Evolutionary conservation across 2,329 filamentous ascomycete species (phyloP), one percentile per base, ranked within the genome.

Genomic region (Capronia coronata): DNA sequence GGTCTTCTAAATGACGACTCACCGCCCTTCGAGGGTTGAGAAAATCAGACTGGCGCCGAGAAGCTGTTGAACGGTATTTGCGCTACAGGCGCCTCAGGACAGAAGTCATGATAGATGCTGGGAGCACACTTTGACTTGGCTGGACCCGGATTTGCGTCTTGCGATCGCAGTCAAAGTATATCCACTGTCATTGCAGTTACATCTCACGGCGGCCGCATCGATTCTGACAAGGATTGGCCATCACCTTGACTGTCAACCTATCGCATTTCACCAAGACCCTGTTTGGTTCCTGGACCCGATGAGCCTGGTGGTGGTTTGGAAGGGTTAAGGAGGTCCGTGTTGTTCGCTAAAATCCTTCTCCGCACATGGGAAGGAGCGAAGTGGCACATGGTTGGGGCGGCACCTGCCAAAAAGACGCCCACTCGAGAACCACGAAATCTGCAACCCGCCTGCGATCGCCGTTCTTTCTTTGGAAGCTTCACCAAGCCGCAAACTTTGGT

Each of bases 1-100:
- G 14, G 53, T 59, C 9, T 61, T 58, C 45, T 61, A 30, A 43
- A 46, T 27, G 19, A 23, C 19, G 25, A 16, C 5, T 13, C 10
- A n/a, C n/a, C n/a, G n/a, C n/a, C n/a, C n/a, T n/a, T n/a, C n/a
- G n/a, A n/a, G n/a, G n/a, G n/a, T n/a, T n/a, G n/a, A n/a, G n/a
- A n/a, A n/a, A n/a, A n/a, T n/a, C n/a, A n/a, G n/a, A n/a, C n/a
- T n/a, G n/a, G n/a, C n/a, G n/a, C n/a, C n/a, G n/a, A n/a, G n/a
- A n/a, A n/a, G n/a, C n/a, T n/a, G n/a, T n/a, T n/a, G n/a, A n/a
- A n/a, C n/a, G n/a, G n/a, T n/a, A n/a, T n/a, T n/a, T n/a, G n/a
- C n/a, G n/a, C n/a, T n/a, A n/a, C n/a, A n/a, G n/a, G n/a, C n/a
- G n/a, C n/a, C n/a, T n/a, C n/a, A n/a, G n/a, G n/a, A n/a, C n/a